These are phyloP conservation scores for Forsythia suspensa DNA, from an alignment of 257 asterid species.

Conservation along the genomic window DNA sequence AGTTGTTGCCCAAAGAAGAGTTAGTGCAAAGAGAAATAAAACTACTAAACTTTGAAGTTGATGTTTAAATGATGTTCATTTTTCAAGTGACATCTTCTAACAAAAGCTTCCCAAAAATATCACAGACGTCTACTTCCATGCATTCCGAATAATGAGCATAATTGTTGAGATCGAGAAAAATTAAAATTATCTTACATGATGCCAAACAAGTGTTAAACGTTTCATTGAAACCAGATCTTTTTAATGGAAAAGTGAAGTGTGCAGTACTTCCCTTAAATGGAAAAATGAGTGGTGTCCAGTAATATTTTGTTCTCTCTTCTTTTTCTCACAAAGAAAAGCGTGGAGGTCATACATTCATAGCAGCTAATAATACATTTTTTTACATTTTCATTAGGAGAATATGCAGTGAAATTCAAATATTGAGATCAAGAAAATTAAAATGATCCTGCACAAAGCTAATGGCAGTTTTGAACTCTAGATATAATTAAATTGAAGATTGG, in stretches of 20 bases:
- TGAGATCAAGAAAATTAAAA: not conserved
- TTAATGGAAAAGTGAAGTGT: not conserved
- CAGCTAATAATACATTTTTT: not conserved
- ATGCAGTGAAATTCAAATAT: not conserved
- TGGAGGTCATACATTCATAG: not conserved
- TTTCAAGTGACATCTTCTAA: not conserved
- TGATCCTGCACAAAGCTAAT: not conserved
- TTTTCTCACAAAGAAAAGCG: not conserved
- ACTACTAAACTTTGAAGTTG: not conserved
- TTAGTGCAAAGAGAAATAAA: not conserved
- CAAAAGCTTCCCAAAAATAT: not conserved
- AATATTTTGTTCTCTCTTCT: not conserved
- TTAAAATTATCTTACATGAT: not conserved
- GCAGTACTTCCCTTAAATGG: not conserved
- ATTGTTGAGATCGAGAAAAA: not conserved
- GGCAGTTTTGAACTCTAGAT: not conserved
- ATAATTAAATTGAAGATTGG: not conserved
- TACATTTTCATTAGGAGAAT: not conserved
- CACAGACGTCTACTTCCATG: not conserved
- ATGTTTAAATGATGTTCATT: not conserved
- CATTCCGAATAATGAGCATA: not conserved
- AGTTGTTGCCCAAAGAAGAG: not conserved
- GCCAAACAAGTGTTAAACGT: not conserved
- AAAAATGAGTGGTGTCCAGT: not conserved
- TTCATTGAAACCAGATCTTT: not conserved